Base-by-base conservation (phyloP, 495 filamentous ascomycete species). In the Podospora bellae-mahoneyi region DNA sequence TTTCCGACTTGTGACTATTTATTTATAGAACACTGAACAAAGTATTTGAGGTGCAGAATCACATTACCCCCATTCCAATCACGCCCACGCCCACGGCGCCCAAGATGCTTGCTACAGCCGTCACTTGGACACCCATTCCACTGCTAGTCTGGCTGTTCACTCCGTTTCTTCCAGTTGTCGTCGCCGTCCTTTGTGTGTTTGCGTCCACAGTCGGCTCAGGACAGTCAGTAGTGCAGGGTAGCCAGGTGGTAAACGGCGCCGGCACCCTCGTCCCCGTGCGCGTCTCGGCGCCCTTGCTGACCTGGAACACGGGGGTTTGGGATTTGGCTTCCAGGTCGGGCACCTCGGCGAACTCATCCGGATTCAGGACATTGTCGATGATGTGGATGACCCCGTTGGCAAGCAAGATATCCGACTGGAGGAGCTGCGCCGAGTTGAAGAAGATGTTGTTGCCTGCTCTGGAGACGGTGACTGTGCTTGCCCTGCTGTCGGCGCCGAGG, bases 321-420 rank as follows among this genome's bases (percentile, higher is more conserved):
- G 78, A 75, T 1, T 78, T 75, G 5, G 78, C 76, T 4, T 78
- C 72, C 13, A 78, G 68, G 48, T 82, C 75, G 1, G 87, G 84
- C 2, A 70, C 67, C 5, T 78, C 82, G 15, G 71, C 69, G 10
- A 79, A 78, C 61, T 81, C 82, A 60, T 83, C 77, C 20, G 86
- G 88, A 79, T 88, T 89, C 64, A 90, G 76, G 32, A 89, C 86
- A 78, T 74, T 76, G 73, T 89, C 85, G 69, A 90, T 85, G 44
- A 89, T 79, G 74, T 91, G 89, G 3, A 91, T 74, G 16, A 91
- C 87, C 68, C 89, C 89, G 64, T 89, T 90, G n/a, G 80, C 77
- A 60, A 90, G 69, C 0, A 92, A 81, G 27, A 91, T 79, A 71
- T 91, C 84, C 1, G 85, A 71, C 34, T 77, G 69, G 10, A 89